phyloP scores from a whole-genome alignment of 805 yeast genomes.

The Lipomyces oligophaga region DNA sequence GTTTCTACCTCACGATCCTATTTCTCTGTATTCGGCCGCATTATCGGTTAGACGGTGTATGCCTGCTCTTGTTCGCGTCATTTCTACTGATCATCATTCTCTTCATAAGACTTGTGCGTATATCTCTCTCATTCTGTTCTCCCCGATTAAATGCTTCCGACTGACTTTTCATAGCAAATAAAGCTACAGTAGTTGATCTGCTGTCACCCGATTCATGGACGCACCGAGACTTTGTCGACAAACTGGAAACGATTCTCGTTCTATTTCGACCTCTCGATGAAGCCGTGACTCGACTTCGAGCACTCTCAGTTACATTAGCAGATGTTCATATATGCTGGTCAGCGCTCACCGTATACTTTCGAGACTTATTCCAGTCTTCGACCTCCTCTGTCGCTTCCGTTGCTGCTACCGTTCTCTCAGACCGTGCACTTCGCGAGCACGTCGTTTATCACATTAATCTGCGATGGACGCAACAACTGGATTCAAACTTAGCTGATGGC shows the following conservation, averaged over 20 bases:
- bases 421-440: conserved; percentile 6
- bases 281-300: conserved; percentile 8
- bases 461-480: conserved; percentile 20
- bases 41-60: conserved; percentile 13
- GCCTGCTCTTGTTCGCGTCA: conserved; percentile 17
- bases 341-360: conserved; percentile 18
- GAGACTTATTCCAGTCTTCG: conserved; percentile 12
- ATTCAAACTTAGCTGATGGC: conserved; percentile 5
- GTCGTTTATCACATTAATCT: conserved; percentile 6
- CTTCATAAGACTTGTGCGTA: conserved; percentile 15
- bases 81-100: conserved; percentile 4
- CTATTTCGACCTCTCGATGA: conserved; percentile 19
- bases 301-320: conserved; percentile 15
- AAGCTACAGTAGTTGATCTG: conserved; percentile 14
- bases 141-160: not conserved
- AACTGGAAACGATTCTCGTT: conserved; percentile 14
- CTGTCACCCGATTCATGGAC: conserved; percentile 17
- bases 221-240: conserved; percentile 16
- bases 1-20: conserved; percentile 11
- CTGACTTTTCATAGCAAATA: conserved; percentile 4
- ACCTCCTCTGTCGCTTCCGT: not conserved
- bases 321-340: conserved; percentile 24
- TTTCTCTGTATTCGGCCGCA: conserved; percentile 17
- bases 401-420: conserved; percentile 3
- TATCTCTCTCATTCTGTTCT: not conserved